Evolutionary conservation across 495 filamentous ascomycete genomes (phyloP).

Genomic region (Penicillium silybi): DNA sequence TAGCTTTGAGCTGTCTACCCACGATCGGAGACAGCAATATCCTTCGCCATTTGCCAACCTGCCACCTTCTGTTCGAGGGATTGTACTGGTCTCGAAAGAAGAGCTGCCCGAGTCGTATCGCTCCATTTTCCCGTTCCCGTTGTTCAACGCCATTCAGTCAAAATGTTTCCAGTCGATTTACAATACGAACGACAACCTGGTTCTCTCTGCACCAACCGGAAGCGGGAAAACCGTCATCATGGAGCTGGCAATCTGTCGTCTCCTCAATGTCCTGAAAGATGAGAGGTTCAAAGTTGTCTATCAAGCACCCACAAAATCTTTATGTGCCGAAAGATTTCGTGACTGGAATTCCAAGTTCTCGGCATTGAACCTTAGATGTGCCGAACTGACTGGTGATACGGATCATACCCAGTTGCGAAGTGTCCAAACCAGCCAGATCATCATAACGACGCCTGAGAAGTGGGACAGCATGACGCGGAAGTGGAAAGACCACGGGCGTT

Average conservation of each 20-base stretch:
- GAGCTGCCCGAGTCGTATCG: slow-evolving; percentile 75
- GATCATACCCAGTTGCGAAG: slow-evolving; percentile 66
- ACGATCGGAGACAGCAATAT: background rate
- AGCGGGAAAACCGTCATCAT: slow-evolving; percentile 91
- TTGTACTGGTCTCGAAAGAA: slow-evolving; percentile 67
- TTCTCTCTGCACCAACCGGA: slow-evolving; percentile 86
- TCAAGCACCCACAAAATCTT: slow-evolving; percentile 88
- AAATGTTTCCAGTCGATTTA: slow-evolving; percentile 76
- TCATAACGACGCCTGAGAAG: slow-evolving; percentile 96
- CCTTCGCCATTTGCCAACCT: slow-evolving; percentile 23
- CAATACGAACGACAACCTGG: slow-evolving; percentile 73
- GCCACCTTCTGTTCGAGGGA: slow-evolving; percentile 54
- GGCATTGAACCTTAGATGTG: slow-evolving; percentile 68
- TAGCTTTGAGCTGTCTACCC: background rate
- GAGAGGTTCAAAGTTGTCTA: slow-evolving; percentile 90
- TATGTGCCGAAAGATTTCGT: slow-evolving; percentile 76
- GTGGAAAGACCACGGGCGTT: slow-evolving; percentile 83
- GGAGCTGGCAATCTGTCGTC: slow-evolving; percentile 85
- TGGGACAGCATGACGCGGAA: slow-evolving; percentile 97
- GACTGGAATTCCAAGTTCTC: slow-evolving; percentile 89
- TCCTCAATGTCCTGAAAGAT: slow-evolving; percentile 57
- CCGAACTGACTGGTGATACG: slow-evolving; percentile 90
- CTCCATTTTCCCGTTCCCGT: slow-evolving; percentile 69
- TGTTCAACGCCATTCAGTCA: slow-evolving; percentile 92
- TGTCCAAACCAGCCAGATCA: slow-evolving; percentile 81